Percentiles rank a stretch among this genome's conserved stretches.
Conservation (phyloP, 306 rosid genomes). For the Myrica gale region DNA sequence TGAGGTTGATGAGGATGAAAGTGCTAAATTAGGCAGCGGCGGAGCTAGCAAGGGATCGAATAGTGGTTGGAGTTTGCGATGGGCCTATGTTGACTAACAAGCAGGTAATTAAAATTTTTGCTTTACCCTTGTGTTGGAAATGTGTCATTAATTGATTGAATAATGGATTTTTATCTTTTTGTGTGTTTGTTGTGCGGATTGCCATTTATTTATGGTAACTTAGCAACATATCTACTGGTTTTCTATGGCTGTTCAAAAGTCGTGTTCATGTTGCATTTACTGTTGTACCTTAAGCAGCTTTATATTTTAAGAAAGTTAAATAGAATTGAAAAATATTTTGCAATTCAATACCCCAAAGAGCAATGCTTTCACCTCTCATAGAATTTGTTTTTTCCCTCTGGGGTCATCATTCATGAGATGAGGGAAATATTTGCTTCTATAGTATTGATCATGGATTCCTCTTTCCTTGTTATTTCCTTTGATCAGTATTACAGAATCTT, state of each 20-base stretch:
- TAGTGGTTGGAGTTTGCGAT: slow-evolving; percentile 79
- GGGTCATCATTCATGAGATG: background rate
- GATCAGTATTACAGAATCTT: background rate
- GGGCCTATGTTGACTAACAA: slow-evolving; percentile 86
- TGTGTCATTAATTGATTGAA: background rate
- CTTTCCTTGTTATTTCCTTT: background rate
- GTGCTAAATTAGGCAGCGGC: slow-evolving; percentile 60
- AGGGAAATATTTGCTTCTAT: background rate
- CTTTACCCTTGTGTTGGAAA: background rate
- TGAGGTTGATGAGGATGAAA: background rate
- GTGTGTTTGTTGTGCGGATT: background rate
- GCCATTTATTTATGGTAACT: background rate
- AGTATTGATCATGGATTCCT: background rate
- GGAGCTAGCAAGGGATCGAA: slow-evolving; percentile 56
- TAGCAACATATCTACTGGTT: background rate
- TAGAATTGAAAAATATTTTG: background rate
- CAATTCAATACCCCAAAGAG: no score
- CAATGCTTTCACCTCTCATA: no score
- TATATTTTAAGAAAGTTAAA: background rate
- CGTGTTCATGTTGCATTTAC: background rate
- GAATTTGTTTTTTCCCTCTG: background rate
- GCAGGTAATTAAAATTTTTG: slow-evolving; percentile 38
- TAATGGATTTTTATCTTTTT: background rate
- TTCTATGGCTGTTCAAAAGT: background rate
- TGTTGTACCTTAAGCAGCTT: background rate